These are phyloP conservation scores for Thielaviopsis punctulata DNA, from an alignment of 2,329 filamentous ascomycete genomes.

Conservation along the genomic window DNA sequence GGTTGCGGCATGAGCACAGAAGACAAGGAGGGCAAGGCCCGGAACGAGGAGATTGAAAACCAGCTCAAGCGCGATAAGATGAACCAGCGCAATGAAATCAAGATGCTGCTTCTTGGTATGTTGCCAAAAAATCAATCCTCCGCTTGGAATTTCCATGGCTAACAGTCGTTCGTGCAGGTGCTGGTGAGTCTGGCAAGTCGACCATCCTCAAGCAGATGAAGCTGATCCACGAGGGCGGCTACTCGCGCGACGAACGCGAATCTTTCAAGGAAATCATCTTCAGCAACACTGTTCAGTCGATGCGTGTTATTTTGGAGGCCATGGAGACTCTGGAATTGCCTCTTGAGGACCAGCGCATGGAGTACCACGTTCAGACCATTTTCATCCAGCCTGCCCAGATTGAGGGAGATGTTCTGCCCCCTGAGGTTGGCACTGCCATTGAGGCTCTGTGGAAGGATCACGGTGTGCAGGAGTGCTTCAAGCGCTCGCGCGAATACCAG, in stretches of 20 bases:
- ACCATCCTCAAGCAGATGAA: slow-evolving; percentile 99
- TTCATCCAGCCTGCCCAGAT: slow-evolving; percentile 98
- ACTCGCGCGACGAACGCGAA: slow-evolving; percentile 74
- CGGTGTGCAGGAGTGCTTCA: slow-evolving; percentile 80
- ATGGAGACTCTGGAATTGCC: slow-evolving; percentile 70
- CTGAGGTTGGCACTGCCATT: slow-evolving; percentile 72
- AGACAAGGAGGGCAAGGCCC: slow-evolving; percentile 99
- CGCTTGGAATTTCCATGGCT: slow-evolving; percentile 8
- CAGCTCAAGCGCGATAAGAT: slow-evolving; percentile 97
- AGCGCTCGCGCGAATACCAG: slow-evolving; percentile 89
- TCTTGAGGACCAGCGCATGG: slow-evolving; percentile 68
- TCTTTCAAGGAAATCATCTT: slow-evolving; percentile 90
- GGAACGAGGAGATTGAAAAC: slow-evolving; percentile 99
- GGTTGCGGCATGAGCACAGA: slow-evolving; percentile 99
- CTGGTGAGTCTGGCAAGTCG: slow-evolving; percentile 80
- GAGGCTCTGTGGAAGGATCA: slow-evolving; percentile 68
- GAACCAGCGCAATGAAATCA: slow-evolving; percentile 98
- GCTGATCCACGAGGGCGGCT: slow-evolving; percentile 91
- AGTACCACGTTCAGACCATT: slow-evolving; percentile 86
- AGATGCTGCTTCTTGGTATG: slow-evolving; percentile 93
- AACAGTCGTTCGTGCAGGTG: slow-evolving; percentile 38
- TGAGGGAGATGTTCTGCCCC: slow-evolving; percentile 83
- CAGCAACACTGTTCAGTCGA: slow-evolving; percentile 82
- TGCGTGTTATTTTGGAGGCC: slow-evolving; percentile 75
- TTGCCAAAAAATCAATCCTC: slow-evolving; percentile 6